Conservation (phyloP, 768 basidiomycete species). For the Leucogyrophana mollusca region DNA sequence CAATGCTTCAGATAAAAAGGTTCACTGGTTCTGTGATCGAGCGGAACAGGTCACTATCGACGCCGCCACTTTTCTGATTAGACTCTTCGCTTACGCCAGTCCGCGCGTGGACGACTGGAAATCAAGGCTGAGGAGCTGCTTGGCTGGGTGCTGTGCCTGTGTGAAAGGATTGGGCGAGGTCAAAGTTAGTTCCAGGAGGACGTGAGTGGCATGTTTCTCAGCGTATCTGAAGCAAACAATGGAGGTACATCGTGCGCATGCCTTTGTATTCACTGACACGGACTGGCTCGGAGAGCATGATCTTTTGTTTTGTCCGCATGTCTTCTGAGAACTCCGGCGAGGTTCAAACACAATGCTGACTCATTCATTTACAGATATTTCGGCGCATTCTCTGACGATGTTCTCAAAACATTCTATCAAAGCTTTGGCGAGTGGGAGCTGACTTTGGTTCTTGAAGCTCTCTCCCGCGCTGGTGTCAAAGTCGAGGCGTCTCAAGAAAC, state of each 20-base stretch:
- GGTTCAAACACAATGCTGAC: slow-evolving; percentile 12
- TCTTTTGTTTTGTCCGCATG: too few relatives aligned
- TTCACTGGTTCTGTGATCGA: slow-evolving; percentile 83
- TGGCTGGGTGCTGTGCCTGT: slow-evolving; percentile 68
- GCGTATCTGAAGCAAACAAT: neutral
- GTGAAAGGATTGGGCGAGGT: slow-evolving; percentile 63
- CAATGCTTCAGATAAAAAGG: slow-evolving; percentile 31
- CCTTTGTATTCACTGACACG: slow-evolving; percentile 8
- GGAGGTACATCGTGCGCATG: slow-evolving; percentile 2
- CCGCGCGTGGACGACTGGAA: slow-evolving; percentile 64
- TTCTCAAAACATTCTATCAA: slow-evolving; percentile 56
- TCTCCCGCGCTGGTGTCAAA: slow-evolving; percentile 33
- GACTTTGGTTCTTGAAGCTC: slow-evolving; percentile 44
- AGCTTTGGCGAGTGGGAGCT: slow-evolving; percentile 71
- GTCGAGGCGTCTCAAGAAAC: slow-evolving; percentile 12
- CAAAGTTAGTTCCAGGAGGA: slow-evolving; percentile 61
- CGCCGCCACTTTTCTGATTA: slow-evolving; percentile 78
- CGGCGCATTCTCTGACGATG: slow-evolving; percentile 54
- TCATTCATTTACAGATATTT: slow-evolving; percentile 57
- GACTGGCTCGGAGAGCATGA: too few relatives aligned
- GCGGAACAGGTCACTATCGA: slow-evolving; percentile 55
- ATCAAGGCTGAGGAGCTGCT: slow-evolving; percentile 47
- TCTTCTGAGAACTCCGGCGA: too few relatives aligned
- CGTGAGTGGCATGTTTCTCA: slow-evolving; percentile 53
- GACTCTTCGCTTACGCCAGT: slow-evolving; percentile 76